phyloP scores from a whole-genome alignment of 2,329 filamentous ascomycete genomes.

The Epichloe hybrida region DNA sequence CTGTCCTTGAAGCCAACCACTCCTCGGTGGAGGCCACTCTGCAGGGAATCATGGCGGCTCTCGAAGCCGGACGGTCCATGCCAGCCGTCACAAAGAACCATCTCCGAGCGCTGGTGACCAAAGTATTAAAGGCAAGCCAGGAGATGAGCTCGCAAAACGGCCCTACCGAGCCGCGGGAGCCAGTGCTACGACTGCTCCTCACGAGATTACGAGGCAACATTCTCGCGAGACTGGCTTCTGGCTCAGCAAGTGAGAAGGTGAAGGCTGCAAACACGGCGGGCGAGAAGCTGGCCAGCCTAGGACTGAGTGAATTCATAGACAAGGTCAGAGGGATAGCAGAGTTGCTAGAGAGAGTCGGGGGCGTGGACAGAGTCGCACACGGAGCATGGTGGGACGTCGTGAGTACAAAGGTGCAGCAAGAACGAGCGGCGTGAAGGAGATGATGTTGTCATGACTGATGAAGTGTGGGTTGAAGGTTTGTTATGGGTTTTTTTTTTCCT shows the following conservation, averaged over 20 bases:
- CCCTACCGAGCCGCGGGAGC: conserved; percentile 32
- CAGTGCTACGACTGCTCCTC: conserved; percentile 52
- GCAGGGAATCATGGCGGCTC: conserved; percentile 47
- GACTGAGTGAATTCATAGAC: conserved; percentile 60
- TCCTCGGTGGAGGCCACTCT: conserved; percentile 38
- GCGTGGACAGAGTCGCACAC: conserved; percentile 55
- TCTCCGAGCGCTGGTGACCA: conserved; percentile 42
- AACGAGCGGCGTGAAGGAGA: conserved; percentile 12
- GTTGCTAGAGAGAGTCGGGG: conserved; percentile 48
- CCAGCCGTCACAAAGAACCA: conserved; percentile 47
- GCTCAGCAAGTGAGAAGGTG: conserved; percentile 56
- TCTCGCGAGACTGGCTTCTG: conserved; percentile 48
- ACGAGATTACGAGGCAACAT: conserved; percentile 55
- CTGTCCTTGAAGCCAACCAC: conserved; percentile 47
- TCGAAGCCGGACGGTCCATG: conserved; percentile 51
- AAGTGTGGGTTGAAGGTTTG: background rate
- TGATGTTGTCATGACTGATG: background rate
- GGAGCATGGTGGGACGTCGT: conserved; percentile 58
- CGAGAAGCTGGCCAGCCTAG: conserved; percentile 55
- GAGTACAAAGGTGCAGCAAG: conserved; percentile 39
- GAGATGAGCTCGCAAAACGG: conserved; percentile 27
- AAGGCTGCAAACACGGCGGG: conserved; percentile 54
- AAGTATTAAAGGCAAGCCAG: conserved; percentile 37
- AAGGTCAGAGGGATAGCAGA: conserved; percentile 58
- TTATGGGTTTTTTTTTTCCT: too few relatives aligned